Percentiles rank a stretch among this genome's conserved stretches.
phyloP scores from a whole-genome alignment of 2,329 filamentous ascomycete genomes.

The Penicillium palitans region DNA sequence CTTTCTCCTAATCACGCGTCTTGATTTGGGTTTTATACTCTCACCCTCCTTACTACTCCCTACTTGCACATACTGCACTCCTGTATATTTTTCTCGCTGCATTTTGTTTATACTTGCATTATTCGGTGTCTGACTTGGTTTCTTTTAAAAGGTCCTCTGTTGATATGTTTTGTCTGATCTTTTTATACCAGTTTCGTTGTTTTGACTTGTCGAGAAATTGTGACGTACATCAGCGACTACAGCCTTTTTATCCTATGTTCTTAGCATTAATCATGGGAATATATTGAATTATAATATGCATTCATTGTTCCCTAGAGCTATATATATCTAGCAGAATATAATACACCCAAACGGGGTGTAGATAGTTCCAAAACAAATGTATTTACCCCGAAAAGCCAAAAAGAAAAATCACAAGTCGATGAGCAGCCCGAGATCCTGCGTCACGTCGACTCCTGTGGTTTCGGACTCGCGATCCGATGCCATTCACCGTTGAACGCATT shows the following conservation, averaged over 20 bases:
- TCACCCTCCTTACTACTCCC: not conserved
- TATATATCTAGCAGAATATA: not conserved
- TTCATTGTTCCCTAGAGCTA: not conserved
- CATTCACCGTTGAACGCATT: slow-evolving; percentile 98
- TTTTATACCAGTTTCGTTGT: slow-evolving; percentile 1
- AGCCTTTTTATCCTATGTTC: not conserved
- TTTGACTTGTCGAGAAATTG: not conserved
- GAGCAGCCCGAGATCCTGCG: slow-evolving; percentile 24
- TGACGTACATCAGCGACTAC: not conserved
- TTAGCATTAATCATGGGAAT: not conserved
- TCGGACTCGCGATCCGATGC: slow-evolving; percentile 60
- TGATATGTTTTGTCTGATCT: not conserved
- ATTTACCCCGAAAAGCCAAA: slow-evolving; percentile 5
- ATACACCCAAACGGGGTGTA: not conserved
- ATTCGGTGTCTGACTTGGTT: slow-evolving; percentile 2
- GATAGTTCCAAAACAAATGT: not conserved
- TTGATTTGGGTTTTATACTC: not conserved
- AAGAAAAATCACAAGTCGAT: slow-evolving; percentile 7
- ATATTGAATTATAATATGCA: not conserved
- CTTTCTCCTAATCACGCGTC: slow-evolving; percentile 8
- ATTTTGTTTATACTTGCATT: slow-evolving; percentile 11
- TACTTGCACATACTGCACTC: slow-evolving; percentile 9
- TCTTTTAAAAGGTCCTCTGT: not conserved
- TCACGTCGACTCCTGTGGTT: slow-evolving; percentile 44
- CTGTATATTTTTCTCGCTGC: not conserved